Conservation (phyloP, 805 yeast genomes). For the Myxozyma kluyveri region DNA sequence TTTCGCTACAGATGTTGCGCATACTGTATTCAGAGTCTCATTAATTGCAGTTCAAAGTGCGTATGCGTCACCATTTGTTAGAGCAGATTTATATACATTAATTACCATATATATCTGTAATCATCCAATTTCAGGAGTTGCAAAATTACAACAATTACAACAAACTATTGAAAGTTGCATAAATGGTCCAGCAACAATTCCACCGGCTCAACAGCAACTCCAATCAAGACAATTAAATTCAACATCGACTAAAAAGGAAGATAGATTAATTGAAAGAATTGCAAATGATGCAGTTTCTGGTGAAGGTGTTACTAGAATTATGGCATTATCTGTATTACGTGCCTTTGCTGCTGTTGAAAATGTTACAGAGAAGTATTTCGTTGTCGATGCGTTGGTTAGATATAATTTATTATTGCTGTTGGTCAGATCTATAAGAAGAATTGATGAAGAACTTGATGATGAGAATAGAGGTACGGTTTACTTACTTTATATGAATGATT, state of each 20-base stretch:
- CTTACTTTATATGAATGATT: not conserved
- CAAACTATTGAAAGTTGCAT: conserved; percentile 18
- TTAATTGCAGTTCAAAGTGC: conserved; percentile 71
- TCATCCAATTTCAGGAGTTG: conserved; percentile 17
- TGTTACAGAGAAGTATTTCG: conserved; percentile 50
- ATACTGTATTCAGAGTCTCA: conserved; percentile 70
- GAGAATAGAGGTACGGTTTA: conserved; percentile 19
- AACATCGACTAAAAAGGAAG: conserved; percentile 8
- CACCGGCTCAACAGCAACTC: not conserved
- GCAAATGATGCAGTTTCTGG: conserved; percentile 78
- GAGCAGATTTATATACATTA: conserved; percentile 72
- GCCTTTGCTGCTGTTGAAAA: conserved; percentile 57
- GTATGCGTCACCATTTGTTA: conserved; percentile 59
- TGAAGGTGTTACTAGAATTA: conserved; percentile 71
- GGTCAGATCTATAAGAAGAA: conserved; percentile 63
- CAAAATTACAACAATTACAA: conserved; percentile 19
- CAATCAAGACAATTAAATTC: not conserved
- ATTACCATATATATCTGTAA: conserved; percentile 20
- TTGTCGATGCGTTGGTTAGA: conserved; percentile 59
- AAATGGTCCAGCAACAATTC: conserved; percentile 2
- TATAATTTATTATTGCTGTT: conserved; percentile 65
- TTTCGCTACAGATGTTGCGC: conserved; percentile 51
- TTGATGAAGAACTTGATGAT: conserved; percentile 56
- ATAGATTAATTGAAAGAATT: conserved; percentile 45
- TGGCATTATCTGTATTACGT: conserved; percentile 74